Conservation (phyloP, 2,329 filamentous ascomycete genomes). For the Colletotrichum trifolii region DNA sequence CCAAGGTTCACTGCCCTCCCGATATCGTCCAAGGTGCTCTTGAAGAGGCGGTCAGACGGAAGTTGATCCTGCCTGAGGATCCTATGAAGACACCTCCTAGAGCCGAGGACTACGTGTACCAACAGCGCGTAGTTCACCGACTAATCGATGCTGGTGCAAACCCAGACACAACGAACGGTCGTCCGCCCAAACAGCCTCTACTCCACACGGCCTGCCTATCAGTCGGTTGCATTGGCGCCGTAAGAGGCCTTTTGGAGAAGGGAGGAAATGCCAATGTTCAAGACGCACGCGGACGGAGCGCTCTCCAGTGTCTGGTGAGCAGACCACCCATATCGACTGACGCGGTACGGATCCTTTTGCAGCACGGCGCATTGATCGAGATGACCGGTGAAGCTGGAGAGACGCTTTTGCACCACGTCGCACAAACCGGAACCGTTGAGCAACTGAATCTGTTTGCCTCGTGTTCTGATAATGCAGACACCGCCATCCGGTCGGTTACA, state of each 20-base stretch:
- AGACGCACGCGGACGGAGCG: slow-evolving; percentile 8
- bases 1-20: slow-evolving; percentile 7
- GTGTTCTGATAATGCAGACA: slow-evolving; percentile 13
- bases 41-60: slow-evolving; percentile 4
- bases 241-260: slow-evolving; percentile 23
- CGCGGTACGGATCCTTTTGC: slow-evolving; percentile 14
- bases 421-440: slow-evolving; percentile 13
- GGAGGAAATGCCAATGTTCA: slow-evolving; percentile 22
- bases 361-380: slow-evolving; percentile 16
- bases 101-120: slow-evolving; percentile 12
- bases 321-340: slow-evolving; percentile 19
- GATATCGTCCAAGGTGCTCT: slow-evolving; percentile 14
- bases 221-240: slow-evolving; percentile 13
- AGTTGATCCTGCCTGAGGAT: slow-evolving; percentile 22
- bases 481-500: slow-evolving; percentile 13
- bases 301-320: slow-evolving; percentile 13
- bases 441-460: slow-evolving; percentile 20
- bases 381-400: slow-evolving; percentile 16
- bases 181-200: slow-evolving; percentile 6
- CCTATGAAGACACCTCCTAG: slow-evolving; percentile 9
- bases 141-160: slow-evolving; percentile 25
- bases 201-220: slow-evolving; percentile 12
- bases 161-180: slow-evolving; percentile 6
- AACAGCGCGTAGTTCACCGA: slow-evolving; percentile 23
- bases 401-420: slow-evolving; percentile 19